A percentile compares a stretch with the other conserved stretches of the same genome.
Evolutionary conservation across 768 basidiomycete genomes (phyloP).

Genomic region (Symmetrospora coprosmae): DNA sequence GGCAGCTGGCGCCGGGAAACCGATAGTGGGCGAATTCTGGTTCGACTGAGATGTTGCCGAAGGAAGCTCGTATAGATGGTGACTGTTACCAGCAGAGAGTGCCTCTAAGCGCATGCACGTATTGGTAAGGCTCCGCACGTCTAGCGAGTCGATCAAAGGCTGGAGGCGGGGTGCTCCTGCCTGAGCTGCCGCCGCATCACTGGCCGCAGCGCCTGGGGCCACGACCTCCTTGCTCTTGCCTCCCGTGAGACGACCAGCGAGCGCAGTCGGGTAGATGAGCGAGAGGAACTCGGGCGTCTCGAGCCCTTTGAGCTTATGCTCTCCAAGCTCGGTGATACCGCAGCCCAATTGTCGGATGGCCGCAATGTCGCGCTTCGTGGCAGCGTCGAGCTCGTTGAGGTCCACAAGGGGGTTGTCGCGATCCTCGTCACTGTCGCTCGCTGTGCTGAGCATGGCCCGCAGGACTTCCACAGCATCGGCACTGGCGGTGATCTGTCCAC

Average conservation of each 20-base stretch:
- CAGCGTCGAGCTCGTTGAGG: conserved; percentile 35
- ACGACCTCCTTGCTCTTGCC: conserved; percentile 19
- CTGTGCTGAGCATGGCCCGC: conserved; percentile 21
- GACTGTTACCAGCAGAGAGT: background rate
- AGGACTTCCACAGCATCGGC: conserved; percentile 53
- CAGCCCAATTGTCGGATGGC: conserved; percentile 61
- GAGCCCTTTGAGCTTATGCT: conserved; percentile 83
- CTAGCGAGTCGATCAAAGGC: conserved; percentile 10
- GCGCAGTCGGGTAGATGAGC: conserved; percentile 60
- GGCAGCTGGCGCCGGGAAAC: conserved; percentile 11
- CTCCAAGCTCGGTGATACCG: conserved; percentile 60
- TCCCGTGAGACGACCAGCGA: conserved; percentile 39
- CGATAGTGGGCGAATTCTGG: conserved; percentile 4
- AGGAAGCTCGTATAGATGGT: background rate
- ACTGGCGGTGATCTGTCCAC: conserved; percentile 87
- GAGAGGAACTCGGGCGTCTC: conserved; percentile 79
- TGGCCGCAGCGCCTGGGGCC: background rate
- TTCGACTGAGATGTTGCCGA: conserved; percentile 1
- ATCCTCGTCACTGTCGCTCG: conserved; percentile 40
- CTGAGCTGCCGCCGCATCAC: background rate
- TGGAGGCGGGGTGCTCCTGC: background rate
- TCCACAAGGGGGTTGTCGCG: conserved; percentile 24
- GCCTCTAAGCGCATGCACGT: conserved; percentile 21
- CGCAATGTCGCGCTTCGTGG: conserved; percentile 45
- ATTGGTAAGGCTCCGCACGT: conserved; percentile 5